Percentiles rank a stretch among this genome's conserved stretches.
phyloP scores from a whole-genome alignment of 2,329 filamentous ascomycete genomes.

The Pezicula carpinea region DNA sequence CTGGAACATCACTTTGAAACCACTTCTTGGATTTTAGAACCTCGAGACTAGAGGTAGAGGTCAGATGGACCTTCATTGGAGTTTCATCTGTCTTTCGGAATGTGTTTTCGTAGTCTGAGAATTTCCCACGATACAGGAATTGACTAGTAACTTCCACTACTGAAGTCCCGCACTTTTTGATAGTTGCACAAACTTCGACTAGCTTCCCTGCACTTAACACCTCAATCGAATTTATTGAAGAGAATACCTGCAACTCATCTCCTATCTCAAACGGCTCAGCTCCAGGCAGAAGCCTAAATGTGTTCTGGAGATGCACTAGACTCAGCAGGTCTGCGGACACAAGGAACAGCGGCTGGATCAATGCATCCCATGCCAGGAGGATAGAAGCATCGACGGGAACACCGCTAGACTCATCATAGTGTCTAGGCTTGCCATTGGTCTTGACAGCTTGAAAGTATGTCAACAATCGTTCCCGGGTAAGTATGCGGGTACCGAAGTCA shows the following conservation, averaged over 20 bases:
- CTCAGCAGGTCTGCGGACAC: conserved; percentile 94
- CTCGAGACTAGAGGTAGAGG: conserved; percentile 84
- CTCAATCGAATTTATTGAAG: conserved; percentile 94
- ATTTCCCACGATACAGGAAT: conserved; percentile 91
- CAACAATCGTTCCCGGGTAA: too few species aligned
- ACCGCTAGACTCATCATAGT: too few species aligned
- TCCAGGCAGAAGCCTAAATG: conserved; percentile 96
- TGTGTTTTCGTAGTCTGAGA: conserved; percentile 93
- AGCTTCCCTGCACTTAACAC: conserved; percentile 99
- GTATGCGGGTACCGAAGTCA: too few species aligned
- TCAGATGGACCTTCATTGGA: conserved; percentile 87
- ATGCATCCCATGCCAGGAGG: conserved; percentile 96
- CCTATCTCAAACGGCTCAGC: conserved; percentile 93
- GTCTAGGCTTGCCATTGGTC: too few species aligned
- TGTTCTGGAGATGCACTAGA: conserved; percentile 93
- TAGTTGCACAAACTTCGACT: conserved; percentile 99
- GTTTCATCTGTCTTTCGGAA: conserved; percentile 97
- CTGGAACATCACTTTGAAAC: conserved; percentile 83
- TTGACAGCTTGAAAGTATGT: too few species aligned
- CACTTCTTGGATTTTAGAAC: conserved; percentile 95
- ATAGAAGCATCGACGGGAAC: conserved; percentile 90
- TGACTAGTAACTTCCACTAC: conserved; percentile 99
- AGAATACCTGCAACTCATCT: conserved; percentile 85
- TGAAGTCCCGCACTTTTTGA: conserved; percentile 73
- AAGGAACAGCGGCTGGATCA: conserved; percentile 98